phyloP scores from a whole-genome alignment of 345 rosid species.

The Sisymbrium irio region DNA sequence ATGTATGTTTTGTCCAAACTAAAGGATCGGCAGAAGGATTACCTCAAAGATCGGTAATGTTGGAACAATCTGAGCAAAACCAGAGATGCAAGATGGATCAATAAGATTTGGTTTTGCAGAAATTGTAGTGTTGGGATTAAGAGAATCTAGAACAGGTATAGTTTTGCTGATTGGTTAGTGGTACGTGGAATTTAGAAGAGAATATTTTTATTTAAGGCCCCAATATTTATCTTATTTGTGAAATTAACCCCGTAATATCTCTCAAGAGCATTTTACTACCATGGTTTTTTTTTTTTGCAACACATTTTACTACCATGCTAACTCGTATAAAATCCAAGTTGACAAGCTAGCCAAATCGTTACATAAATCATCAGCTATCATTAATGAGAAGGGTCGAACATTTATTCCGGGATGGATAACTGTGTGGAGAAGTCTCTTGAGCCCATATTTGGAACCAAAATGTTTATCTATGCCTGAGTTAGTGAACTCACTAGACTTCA shows the following conservation, averaged over 20 bases:
- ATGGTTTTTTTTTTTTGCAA: no score
- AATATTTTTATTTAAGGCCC: not conserved
- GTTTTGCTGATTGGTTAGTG: conserved; percentile 18
- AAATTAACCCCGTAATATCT: not conserved
- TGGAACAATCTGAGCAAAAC: not conserved
- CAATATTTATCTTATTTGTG: not conserved
- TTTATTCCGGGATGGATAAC: no score
- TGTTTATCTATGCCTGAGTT: no score
- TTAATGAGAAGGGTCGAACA: no score
- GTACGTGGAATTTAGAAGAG: conserved; percentile 12
- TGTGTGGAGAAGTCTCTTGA: no score
- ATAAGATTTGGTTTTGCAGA: conserved; percentile 7
- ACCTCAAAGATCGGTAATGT: conserved; percentile 18
- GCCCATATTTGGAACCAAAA: no score
- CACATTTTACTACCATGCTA: no score
- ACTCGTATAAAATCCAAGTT: no score
- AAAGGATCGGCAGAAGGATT: not conserved
- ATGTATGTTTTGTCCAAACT: not conserved
- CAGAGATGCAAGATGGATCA: not conserved
- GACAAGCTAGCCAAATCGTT: no score
- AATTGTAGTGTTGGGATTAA: not conserved
- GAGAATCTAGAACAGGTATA: not conserved
- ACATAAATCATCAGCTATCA: no score
- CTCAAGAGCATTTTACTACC: no score
- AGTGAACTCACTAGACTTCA: no score